Evolutionary conservation across 768 basidiomycete genomes (phyloP).

Genomic region (Rhizopogon vinicolor): DNA sequence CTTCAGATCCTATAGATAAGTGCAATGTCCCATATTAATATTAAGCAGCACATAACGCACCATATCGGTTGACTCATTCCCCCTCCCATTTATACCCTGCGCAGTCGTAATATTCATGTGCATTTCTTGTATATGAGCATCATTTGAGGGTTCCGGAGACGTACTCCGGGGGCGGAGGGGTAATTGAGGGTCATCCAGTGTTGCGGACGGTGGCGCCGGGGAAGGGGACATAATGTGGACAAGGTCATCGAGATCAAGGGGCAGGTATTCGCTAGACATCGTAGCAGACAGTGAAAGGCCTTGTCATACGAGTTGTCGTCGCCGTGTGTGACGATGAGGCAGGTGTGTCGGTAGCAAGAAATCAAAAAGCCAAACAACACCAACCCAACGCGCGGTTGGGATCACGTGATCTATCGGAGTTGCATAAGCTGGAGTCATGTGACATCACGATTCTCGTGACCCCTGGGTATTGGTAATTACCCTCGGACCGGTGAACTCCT

Average conservation of each 20-base stretch:
- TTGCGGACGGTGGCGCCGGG: slow-evolving; percentile 28
- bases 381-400: slow-evolving; percentile 30
- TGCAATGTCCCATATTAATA: slow-evolving; percentile 7
- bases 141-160: slow-evolving; percentile 37
- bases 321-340: slow-evolving; percentile 8
- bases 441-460: slow-evolving; percentile 3
- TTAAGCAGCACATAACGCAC: slow-evolving; percentile 31
- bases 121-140: slow-evolving; percentile 45
- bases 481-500: background rate
- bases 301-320: slow-evolving; percentile 2
- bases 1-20: slow-evolving; percentile 36
- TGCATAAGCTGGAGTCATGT: slow-evolving; percentile 20
- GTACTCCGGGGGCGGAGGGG: slow-evolving; percentile 14
- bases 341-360: slow-evolving; percentile 9
- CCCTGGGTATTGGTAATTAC: background rate
- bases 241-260: slow-evolving; percentile 51
- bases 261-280: slow-evolving; percentile 32
- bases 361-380: slow-evolving; percentile 31
- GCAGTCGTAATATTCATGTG: slow-evolving; percentile 43
- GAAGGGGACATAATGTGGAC: slow-evolving; percentile 51
- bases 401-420: slow-evolving; percentile 27
- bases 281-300: slow-evolving; percentile 1
- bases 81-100: slow-evolving; percentile 30
- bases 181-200: slow-evolving; percentile 16
- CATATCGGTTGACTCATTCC: slow-evolving; percentile 55